A percentile compares a stretch with the other conserved stretches of the same genome.
Conservation (phyloP, 108 stramenopile genomes). For the Hondaea fermentalgiana region DNA sequence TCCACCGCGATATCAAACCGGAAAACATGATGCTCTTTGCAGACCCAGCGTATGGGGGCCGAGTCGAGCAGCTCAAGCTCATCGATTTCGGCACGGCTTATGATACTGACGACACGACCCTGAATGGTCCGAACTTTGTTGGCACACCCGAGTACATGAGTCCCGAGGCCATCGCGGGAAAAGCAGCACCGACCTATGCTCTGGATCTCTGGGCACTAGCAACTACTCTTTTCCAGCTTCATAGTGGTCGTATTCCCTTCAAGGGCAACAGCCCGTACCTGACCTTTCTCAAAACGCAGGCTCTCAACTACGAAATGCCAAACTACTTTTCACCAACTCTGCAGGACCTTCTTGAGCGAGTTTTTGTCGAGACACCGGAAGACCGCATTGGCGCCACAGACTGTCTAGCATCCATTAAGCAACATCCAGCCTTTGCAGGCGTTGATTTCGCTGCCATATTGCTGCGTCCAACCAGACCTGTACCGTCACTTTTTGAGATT, state of each 20-base stretch:
- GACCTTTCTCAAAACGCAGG: conserved; percentile 13
- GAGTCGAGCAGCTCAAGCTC: conserved; percentile 60
- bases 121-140: conserved; percentile 97
- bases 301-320: conserved; percentile 15
- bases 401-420: neutral
- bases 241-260: conserved; percentile 7
- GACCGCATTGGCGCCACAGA: neutral
- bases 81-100: conserved; percentile 97
- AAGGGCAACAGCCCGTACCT: neutral
- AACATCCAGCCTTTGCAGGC: neutral
- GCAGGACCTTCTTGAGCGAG: neutral
- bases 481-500: neutral
- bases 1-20: conserved; percentile 94
- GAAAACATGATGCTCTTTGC: conserved; percentile 71
- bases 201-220: conserved; percentile 23
- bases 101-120: conserved; percentile 74
- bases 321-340: neutral
- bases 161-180: conserved; percentile 78
- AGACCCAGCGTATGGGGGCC: conserved; percentile 46
- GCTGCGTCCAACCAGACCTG: neutral
- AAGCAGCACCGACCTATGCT: conserved; percentile 22
- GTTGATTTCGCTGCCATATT: neutral
- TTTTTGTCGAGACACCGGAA: neutral
- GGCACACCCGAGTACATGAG: conserved; percentile 98
- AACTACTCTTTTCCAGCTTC: conserved; percentile 9